These are phyloP conservation scores for Bryoglossum gracile DNA, from an alignment of 495 filamentous ascomycete genomes.

Conservation along the genomic window DNA sequence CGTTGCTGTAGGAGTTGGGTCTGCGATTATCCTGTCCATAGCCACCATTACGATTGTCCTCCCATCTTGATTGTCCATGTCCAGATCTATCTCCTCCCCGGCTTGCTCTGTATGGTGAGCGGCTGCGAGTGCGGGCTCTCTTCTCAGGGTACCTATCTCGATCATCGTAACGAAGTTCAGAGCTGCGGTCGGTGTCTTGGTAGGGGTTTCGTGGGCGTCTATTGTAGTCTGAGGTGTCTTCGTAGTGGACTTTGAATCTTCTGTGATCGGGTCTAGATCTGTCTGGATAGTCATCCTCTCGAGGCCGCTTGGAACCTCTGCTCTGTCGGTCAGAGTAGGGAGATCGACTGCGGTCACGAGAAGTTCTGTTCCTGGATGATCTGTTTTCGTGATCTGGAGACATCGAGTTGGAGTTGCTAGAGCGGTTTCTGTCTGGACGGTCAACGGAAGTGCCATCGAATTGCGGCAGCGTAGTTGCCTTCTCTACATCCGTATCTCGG, in stretches of 20 bases:
- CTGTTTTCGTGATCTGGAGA: constrained; percentile 69
- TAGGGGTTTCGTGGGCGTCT: constrained; percentile 44
- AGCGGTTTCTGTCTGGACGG: constrained; percentile 60
- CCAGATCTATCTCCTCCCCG: constrained; percentile 36
- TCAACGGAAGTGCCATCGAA: constrained; percentile 57
- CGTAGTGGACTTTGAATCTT: constrained; percentile 55
- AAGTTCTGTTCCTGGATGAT: constrained; percentile 24
- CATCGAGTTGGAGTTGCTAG: constrained; percentile 63
- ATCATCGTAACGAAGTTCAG: constrained; percentile 47
- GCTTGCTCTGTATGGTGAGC: constrained; percentile 47
- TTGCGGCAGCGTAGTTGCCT: constrained; percentile 48
- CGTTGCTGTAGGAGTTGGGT: constrained; percentile 23
- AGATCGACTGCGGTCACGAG: constrained; percentile 49
- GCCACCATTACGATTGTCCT: constrained; percentile 27
- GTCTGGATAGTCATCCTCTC: constrained; percentile 57
- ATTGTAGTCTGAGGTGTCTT: constrained; percentile 41
- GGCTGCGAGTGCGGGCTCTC: constrained; percentile 59
- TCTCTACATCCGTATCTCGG: constrained; percentile 63
- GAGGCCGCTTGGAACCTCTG: constrained; percentile 61
- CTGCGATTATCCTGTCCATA: constrained; percentile 24
- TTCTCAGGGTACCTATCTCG: constrained; percentile 46
- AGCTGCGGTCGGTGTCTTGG: constrained; percentile 60
- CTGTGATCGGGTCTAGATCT: constrained; percentile 39
- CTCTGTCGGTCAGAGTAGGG: constrained; percentile 31
- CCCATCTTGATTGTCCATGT: constrained; percentile 28